phyloP scores from a whole-genome alignment of 2,329 filamentous ascomycete species.

The Monosporascus sp. region DNA sequence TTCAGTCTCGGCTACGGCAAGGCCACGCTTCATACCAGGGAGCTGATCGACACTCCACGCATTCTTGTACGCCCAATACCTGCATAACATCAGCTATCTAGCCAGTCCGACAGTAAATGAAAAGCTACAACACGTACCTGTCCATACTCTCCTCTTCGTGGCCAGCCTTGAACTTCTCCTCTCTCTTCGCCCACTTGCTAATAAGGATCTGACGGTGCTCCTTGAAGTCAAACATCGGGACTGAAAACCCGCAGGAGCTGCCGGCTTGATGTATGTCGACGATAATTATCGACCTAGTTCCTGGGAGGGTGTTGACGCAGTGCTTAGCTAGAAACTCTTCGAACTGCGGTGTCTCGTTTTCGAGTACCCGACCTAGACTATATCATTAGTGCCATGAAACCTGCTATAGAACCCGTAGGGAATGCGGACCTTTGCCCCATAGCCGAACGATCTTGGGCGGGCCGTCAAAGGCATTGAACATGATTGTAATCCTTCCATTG shows the following conservation, averaged over 20 bases:
- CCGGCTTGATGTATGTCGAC: constrained; percentile 34
- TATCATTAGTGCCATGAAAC: constrained; percentile 24
- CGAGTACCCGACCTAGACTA: constrained; percentile 23
- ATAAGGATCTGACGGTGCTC: constrained; percentile 29
- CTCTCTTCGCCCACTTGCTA: constrained; percentile 27
- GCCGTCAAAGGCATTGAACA: constrained; percentile 53
- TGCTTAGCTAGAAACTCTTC: constrained; percentile 12
- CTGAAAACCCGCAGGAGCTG: constrained; percentile 34
- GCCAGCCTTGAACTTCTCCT: constrained; percentile 23
- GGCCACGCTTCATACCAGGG: constrained; percentile 28
- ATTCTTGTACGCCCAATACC: constrained; percentile 36
- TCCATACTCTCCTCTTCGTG: constrained; percentile 31
- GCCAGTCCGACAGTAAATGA: neutral
- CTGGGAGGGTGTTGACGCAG: constrained; percentile 22
- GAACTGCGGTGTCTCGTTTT: neutral
- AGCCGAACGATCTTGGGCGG: constrained; percentile 33
- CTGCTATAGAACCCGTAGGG: constrained; percentile 27
- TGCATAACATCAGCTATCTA: neutral
- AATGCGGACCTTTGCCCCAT: constrained; percentile 27
- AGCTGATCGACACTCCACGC: constrained; percentile 34
- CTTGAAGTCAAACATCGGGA: constrained; percentile 34
- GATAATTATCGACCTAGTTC: constrained; percentile 30
- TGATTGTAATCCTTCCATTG: constrained; percentile 67
- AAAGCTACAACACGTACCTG: constrained; percentile 11
- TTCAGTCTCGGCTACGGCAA: constrained; percentile 24